These are phyloP conservation scores for Pichia membranifaciens DNA, from an alignment of 805 yeast genomes.

Conservation along the genomic window DNA sequence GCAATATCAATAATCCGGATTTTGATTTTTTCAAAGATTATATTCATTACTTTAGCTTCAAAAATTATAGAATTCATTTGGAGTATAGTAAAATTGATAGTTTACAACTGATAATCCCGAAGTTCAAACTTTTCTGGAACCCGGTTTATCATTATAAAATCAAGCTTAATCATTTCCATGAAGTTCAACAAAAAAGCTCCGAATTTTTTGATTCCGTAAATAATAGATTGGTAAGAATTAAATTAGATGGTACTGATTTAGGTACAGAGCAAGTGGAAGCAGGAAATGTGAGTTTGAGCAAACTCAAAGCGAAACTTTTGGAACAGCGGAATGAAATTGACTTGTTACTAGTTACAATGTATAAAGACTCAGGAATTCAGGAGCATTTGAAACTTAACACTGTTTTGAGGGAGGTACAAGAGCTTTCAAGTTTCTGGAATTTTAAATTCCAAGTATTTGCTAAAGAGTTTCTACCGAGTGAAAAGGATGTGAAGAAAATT, in stretches of 20 bases:
- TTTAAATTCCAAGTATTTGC: conserved; percentile 76
- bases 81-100: conserved; percentile 71
- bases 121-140: conserved; percentile 62
- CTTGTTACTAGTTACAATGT: conserved; percentile 44
- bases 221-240: conserved; percentile 68
- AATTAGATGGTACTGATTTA: conserved; percentile 53
- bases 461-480: conserved; percentile 74
- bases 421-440: conserved; percentile 84
- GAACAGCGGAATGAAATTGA: conserved; percentile 45
- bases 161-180: conserved; percentile 56
- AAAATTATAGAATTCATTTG: conserved; percentile 70
- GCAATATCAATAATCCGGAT: conserved; percentile 32
- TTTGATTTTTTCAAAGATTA: conserved; percentile 83
- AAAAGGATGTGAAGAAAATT: conserved; percentile 84
- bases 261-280: conserved; percentile 65
- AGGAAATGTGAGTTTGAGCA: conserved; percentile 54
- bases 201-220: conserved; percentile 68
- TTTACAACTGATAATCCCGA: conserved; percentile 76
- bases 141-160: conserved; percentile 63
- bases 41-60: conserved; percentile 75
- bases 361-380: conserved; percentile 50
- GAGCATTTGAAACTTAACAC: conserved; percentile 67
- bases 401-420: conserved; percentile 67
- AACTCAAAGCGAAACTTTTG: conserved; percentile 47
- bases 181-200: conserved; percentile 46